A percentile compares a stretch with the other conserved stretches of the same genome.
Evolutionary conservation across 83 land plant genomes (phyloP).

Genomic region (Diphasiastrum complanatum): DNA sequence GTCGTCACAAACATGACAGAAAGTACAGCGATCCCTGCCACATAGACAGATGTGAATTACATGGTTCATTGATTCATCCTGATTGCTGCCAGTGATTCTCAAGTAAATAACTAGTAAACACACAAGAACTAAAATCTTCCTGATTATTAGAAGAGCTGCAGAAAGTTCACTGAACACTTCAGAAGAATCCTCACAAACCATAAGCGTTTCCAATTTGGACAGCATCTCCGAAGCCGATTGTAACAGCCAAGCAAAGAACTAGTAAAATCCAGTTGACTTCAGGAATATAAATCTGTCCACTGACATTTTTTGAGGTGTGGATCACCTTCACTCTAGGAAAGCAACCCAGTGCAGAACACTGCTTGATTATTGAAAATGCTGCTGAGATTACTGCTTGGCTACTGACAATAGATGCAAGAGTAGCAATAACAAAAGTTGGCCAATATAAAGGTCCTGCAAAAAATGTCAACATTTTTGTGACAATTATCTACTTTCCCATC

Average conservation of each 20-base stretch:
- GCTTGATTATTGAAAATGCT: conserved; percentile 50
- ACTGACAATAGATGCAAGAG: conserved; percentile 43
- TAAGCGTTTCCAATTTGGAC: conserved; percentile 46
- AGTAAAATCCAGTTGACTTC: conserved; percentile 54
- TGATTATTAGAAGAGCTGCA: no score
- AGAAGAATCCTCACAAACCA: conserved; percentile 23
- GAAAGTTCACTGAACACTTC: no score
- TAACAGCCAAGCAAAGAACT: conserved; percentile 38
- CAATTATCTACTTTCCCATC: no score
- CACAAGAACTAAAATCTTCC: not conserved
- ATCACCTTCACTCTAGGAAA: conserved; percentile 51
- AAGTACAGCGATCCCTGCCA: conserved; percentile 47
- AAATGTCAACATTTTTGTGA: no score
- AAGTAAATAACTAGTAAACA: not conserved
- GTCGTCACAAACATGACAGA: conserved; percentile 35
- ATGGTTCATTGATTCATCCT: not conserved
- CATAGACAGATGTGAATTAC: not conserved
- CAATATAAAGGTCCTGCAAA: conserved; percentile 39
- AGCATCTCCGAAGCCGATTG: conserved; percentile 43
- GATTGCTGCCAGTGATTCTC: not conserved
- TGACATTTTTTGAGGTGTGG: conserved; percentile 49
- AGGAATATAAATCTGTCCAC: conserved; percentile 60
- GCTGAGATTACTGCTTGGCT: conserved; percentile 55
- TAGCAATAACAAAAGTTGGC: conserved; percentile 47
- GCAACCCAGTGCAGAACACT: conserved; percentile 41